Percentiles rank a stretch among this genome's conserved stretches.
Evolutionary conservation across 495 filamentous ascomycete species (phyloP).

Genomic region (Emericellopsis terricola): DNA sequence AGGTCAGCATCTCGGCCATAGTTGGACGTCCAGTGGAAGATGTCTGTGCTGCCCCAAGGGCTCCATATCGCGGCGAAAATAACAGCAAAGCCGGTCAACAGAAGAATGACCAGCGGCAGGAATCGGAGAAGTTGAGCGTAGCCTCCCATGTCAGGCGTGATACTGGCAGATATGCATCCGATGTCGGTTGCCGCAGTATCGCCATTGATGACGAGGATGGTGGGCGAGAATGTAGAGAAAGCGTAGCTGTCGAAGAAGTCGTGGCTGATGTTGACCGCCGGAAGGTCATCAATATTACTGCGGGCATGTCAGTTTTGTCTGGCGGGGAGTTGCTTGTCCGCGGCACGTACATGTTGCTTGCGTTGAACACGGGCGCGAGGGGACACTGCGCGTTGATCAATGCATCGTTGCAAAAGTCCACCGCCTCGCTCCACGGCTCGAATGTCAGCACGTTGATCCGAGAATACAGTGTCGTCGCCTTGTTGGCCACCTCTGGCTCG

Average conservation of each 20-base stretch:
- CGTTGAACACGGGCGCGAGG: conserved; percentile 57
- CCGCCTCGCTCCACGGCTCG: conserved; percentile 34
- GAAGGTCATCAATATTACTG: conserved; percentile 23
- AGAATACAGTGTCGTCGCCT: conserved; percentile 51
- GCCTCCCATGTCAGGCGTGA: conserved; percentile 59
- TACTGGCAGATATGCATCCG: conserved; percentile 58
- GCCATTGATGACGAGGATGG: conserved; percentile 55
- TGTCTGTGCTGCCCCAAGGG: conserved; percentile 80
- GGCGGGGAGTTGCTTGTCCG: no score
- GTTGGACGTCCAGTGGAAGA: conserved; percentile 89
- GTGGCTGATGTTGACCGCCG: conserved; percentile 57
- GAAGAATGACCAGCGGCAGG: conserved; percentile 57
- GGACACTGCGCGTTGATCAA: conserved; percentile 51
- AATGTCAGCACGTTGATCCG: conserved; percentile 58
- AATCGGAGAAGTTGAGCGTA: conserved; percentile 55
- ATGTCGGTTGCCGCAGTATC: conserved; percentile 40
- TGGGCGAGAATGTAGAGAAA: conserved; percentile 62
- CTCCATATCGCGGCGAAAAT: conserved; percentile 71
- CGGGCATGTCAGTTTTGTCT: background rate
- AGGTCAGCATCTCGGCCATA: conserved; percentile 89
- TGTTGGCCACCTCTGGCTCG: conserved; percentile 26
- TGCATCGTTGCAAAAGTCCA: conserved; percentile 43
- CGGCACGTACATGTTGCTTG: conserved; percentile 35
- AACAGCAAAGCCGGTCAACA: conserved; percentile 66
- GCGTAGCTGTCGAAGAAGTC: conserved; percentile 66